Evolutionary conservation across 768 basidiomycete genomes (phyloP).

Genomic region (Pluteus cervinus): DNA sequence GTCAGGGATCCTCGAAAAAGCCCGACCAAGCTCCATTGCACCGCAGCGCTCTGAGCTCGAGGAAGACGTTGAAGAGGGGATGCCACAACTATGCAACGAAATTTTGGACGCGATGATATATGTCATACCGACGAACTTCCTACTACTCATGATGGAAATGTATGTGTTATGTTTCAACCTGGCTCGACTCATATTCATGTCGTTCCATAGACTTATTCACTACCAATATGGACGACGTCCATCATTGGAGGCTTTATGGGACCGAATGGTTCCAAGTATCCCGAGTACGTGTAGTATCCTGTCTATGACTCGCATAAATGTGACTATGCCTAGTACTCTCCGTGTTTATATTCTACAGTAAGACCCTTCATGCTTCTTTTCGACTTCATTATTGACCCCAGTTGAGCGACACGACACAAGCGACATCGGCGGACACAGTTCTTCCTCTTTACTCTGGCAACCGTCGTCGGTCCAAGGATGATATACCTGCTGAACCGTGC

Average conservation of each 20-base stretch:
- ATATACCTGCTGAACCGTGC: constrained; percentile 65
- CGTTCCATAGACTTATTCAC: constrained; percentile 56
- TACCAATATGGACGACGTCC: constrained; percentile 70
- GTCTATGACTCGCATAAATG: constrained; percentile 1
- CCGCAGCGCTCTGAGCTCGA: constrained; percentile 20
- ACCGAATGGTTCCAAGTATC: constrained; percentile 56
- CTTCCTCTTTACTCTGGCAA: constrained; percentile 52
- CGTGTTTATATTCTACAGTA: constrained; percentile 73
- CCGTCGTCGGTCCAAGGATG: constrained; percentile 55
- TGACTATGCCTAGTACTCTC: constrained; percentile 49
- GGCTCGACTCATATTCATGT: constrained; percentile 4
- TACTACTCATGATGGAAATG: constrained; percentile 83
- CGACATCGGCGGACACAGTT: constrained; percentile 44
- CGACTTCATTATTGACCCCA: neutral
- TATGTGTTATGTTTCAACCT: constrained; percentile 30
- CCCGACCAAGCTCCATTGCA: constrained; percentile 9
- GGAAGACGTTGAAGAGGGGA: constrained; percentile 31
- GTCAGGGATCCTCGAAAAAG: constrained; percentile 48
- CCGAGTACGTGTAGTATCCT: constrained; percentile 55
- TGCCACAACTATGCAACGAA: constrained; percentile 52
- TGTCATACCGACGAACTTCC: constrained; percentile 69
- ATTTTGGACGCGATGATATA: constrained; percentile 59
- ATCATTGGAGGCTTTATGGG: constrained; percentile 38
- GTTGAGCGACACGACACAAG: constrained; percentile 62
- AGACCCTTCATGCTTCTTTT: constrained; percentile 15